Evolutionary conservation across 1,139 yeast species (phyloP).

Genomic region (Blastobotrys serpentis): DNA sequence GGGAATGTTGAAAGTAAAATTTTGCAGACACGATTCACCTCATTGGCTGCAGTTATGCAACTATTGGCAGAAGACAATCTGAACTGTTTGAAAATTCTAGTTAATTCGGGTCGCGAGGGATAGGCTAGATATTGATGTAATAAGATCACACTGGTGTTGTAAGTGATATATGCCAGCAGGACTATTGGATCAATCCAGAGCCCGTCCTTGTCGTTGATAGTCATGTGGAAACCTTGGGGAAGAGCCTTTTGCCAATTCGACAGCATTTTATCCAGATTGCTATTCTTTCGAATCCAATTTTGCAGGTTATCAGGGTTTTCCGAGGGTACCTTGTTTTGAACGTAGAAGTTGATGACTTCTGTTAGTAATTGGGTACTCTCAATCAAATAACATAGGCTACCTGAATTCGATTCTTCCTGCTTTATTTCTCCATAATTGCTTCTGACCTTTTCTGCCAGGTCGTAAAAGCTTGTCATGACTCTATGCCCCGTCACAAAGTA

Average conservation of each 20-base stretch:
- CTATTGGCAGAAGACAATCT: conserved; percentile 18
- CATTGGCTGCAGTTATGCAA: conserved; percentile 25
- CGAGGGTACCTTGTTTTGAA: conserved; percentile 16
- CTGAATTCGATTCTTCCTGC: conserved; percentile 18
- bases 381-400: conserved; percentile 28
- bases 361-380: conserved; percentile 29
- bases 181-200: conserved; percentile 17
- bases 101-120: conserved; percentile 17
- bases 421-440: conserved; percentile 17
- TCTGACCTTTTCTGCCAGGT: conserved; percentile 17
- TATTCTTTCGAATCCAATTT: conserved; percentile 23
- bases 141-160: conserved; percentile 29
- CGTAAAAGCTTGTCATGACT: conserved; percentile 24
- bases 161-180: conserved; percentile 31
- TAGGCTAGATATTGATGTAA: conserved; percentile 30
- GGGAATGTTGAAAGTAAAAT: conserved; percentile 18
- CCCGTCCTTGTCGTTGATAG: conserved; percentile 24
- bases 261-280: conserved; percentile 24
- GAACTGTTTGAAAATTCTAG: conserved; percentile 12
- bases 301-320: conserved; percentile 15
- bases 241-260: conserved; percentile 24
- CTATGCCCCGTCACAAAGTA: conserved; percentile 17
- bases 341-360: conserved; percentile 22
- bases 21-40: conserved; percentile 23
- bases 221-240: conserved; percentile 15